These are phyloP conservation scores for Plasmodium vinckei DNA, from an alignment of 169 alveolate genomes.

Conservation along the genomic window DNA sequence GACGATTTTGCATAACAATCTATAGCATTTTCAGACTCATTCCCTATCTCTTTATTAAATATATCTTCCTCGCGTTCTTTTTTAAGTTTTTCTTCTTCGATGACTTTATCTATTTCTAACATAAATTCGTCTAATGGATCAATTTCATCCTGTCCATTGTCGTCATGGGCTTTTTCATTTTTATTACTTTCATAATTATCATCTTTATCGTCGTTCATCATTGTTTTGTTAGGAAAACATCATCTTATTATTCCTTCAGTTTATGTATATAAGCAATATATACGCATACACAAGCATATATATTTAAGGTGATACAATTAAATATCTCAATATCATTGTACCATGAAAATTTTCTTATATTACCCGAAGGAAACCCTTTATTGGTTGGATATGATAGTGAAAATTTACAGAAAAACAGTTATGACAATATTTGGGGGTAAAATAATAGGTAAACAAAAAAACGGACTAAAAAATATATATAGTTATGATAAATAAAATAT, in stretches of 20 bases:
- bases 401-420: no score
- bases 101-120: constrained; percentile 72
- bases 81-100: constrained; percentile 63
- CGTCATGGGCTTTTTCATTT: constrained; percentile 5
- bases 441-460: no score
- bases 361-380: no score
- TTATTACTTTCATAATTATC: background rate
- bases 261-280: background rate
- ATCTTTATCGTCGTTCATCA: constrained; percentile 28
- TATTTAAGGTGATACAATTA: background rate
- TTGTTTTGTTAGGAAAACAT: background rate
- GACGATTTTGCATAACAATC: background rate
- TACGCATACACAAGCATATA: background rate
- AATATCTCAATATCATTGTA: background rate
- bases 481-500: no score
- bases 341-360: background rate
- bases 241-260: background rate
- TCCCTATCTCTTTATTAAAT: background rate
- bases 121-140: constrained; percentile 75
- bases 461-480: no score
- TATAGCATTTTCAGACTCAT: background rate
- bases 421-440: no score
- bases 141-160: constrained; percentile 2
- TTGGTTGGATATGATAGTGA: no score
- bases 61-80: constrained; percentile 3